phyloP scores from a whole-genome alignment of 495 filamentous ascomycete genomes.

The Hyphodiscus hymeniophilus region DNA sequence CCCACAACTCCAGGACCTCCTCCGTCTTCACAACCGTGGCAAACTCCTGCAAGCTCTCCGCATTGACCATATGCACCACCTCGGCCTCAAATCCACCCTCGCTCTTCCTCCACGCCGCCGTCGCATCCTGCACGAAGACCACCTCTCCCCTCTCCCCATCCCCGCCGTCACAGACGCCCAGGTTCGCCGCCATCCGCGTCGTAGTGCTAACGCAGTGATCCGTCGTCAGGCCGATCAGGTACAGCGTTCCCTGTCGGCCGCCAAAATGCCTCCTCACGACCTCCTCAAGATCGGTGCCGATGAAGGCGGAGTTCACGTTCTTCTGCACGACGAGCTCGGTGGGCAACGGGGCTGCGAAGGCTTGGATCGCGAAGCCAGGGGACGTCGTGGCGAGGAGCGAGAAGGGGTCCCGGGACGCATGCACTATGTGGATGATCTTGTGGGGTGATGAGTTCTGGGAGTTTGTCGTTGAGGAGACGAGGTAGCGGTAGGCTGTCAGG shows the following conservation, averaged over 20 bases:
- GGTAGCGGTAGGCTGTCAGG: slow-evolving; percentile 30
- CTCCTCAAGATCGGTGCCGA: slow-evolving; percentile 37
- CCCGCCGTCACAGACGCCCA: slow-evolving; percentile 33
- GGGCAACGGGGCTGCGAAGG: slow-evolving; percentile 31
- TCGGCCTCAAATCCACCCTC: slow-evolving; percentile 35
- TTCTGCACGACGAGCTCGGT: slow-evolving; percentile 38
- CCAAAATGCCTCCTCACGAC: slow-evolving; percentile 26
- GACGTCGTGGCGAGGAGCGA: slow-evolving; percentile 27
- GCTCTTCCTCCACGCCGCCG: slow-evolving; percentile 36
- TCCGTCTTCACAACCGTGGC: slow-evolving; percentile 35
- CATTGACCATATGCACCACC: slow-evolving; percentile 36
- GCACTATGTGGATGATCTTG: slow-evolving; percentile 39
- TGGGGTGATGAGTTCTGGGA: slow-evolving; percentile 9
- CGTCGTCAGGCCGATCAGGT: slow-evolving; percentile 38
- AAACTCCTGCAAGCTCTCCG: slow-evolving; percentile 42
- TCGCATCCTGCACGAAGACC: slow-evolving; percentile 40
- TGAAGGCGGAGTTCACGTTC: slow-evolving; percentile 41
- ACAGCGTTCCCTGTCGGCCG: slow-evolving; percentile 28
- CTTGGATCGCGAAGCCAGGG: slow-evolving; percentile 28
- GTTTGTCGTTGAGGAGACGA: slow-evolving; percentile 5
- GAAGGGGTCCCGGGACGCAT: slow-evolving; percentile 32
- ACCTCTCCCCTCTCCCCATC: slow-evolving; percentile 33
- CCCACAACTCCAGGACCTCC: slow-evolving; percentile 22
- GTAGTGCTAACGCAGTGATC: slow-evolving; percentile 46
- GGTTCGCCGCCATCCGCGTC: slow-evolving; percentile 39